Evolutionary conservation across 1,284 basidiomycete genomes (phyloP).

Genomic region (Moesziomyces antarcticus): DNA sequence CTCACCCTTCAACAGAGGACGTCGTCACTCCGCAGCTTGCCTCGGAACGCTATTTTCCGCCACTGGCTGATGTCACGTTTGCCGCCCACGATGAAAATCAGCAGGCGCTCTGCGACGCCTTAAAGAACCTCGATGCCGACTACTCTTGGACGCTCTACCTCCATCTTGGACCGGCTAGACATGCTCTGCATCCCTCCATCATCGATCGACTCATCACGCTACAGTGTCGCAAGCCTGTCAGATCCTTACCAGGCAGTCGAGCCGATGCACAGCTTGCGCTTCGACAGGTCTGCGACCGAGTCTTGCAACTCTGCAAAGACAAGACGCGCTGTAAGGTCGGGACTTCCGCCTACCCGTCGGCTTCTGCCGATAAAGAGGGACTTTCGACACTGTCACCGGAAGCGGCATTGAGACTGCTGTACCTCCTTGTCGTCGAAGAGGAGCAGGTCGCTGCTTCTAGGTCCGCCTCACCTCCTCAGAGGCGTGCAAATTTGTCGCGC

Average conservation of each 20-base stretch:
- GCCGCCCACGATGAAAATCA: slow-evolving; percentile 12
- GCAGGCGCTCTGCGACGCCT: slow-evolving; percentile 14
- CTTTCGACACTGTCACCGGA: slow-evolving; percentile 12
- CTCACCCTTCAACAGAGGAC: background rate
- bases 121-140: slow-evolving; percentile 32
- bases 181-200: slow-evolving; percentile 5
- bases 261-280: slow-evolving; percentile 11
- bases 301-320: slow-evolving; percentile 26
- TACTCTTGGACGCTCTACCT: slow-evolving; percentile 28
- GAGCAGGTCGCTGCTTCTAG: slow-evolving; percentile 28
- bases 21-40: background rate
- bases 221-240: slow-evolving; percentile 36
- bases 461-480: background rate
- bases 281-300: slow-evolving; percentile 30
- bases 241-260: slow-evolving; percentile 5
- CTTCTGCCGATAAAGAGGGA: background rate
- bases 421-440: slow-evolving; percentile 38
- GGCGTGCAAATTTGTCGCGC: slow-evolving; percentile 5
- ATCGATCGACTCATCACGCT: slow-evolving; percentile 29
- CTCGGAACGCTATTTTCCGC: slow-evolving; percentile 32
- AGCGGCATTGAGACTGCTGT: slow-evolving; percentile 28
- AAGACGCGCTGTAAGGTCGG: slow-evolving; percentile 9
- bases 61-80: slow-evolving; percentile 19
- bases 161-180: slow-evolving; percentile 20
- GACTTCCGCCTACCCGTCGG: background rate